Evolutionary conservation across 2,329 filamentous ascomycete genomes (phyloP), one percentile per base, ranked within the genome.

Genomic region (Botryotinia globosa): DNA sequence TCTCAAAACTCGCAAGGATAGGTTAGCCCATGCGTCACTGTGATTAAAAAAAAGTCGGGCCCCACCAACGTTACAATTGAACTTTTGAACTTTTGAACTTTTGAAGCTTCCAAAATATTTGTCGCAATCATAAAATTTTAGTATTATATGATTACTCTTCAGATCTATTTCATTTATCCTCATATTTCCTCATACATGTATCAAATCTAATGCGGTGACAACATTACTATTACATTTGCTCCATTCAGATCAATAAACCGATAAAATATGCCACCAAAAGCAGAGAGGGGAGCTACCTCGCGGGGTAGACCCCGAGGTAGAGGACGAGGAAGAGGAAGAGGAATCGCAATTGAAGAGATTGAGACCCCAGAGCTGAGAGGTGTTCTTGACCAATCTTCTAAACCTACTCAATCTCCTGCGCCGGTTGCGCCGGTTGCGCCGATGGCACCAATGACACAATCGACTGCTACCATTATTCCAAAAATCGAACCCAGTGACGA

Each of bases 251-350:
- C 7, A 37, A 42, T 39, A 22, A 3, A 34, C 25, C 65, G 14
- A 51, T 32, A 69, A 44, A 74, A 37, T 34, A 79, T 79, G 79
- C 77, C 78, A 66, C 78, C 78, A 73, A 79, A 78, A 74, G 73
- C 72, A 44, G 73, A 72, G 14, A 71, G 75, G 32, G 75, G 76
- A 63, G 71, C 72, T 67, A 73, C 69, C 32, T 58, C 67, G 72
- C 67, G 67, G 59, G 67, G 67, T 58, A 64, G 67, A 71, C 51
- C 48, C 58, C 72, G 75, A 71, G 75, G 77, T 44, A 71, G 75
- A 76, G 77, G 76, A 42, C 73, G 77, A 54, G 77, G 77, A 70
- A 67, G 77, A 73, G 76, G 76, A 34, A 76, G 73, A 71, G 75
- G 72, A 42, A 32, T 64, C 37, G 62, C 73, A 4, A 29, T 72